These are phyloP conservation scores for Leucocoprinus leucothites DNA, from an alignment of 768 basidiomycete genomes.

Conservation along the genomic window DNA sequence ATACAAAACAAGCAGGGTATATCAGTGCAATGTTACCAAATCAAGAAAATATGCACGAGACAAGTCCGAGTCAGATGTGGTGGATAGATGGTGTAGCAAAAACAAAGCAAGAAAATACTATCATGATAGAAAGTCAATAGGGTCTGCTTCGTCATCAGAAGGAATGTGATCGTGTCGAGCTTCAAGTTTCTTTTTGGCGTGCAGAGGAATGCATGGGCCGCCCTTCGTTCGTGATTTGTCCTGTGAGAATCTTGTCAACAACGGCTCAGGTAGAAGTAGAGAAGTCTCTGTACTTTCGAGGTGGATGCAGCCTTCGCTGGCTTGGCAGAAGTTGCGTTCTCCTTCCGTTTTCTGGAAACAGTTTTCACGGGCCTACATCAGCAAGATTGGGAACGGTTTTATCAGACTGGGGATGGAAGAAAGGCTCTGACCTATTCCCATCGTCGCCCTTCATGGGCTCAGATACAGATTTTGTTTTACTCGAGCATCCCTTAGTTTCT, in stretches of 20 bases:
- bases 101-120: not conserved
- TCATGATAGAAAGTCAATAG: constrained; percentile 45
- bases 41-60: not conserved
- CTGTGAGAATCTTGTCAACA: not conserved
- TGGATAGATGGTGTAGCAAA: not conserved
- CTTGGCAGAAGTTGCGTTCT: constrained; percentile 21
- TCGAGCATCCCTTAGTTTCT: not conserved
- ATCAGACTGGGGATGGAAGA: not conserved
- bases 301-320: not conserved
- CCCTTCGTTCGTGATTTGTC: not conserved
- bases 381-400: not conserved
- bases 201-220: not conserved
- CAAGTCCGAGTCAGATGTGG: not conserved
- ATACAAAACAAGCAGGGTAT: not conserved
- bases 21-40: not conserved
- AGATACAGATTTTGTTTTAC: not conserved
- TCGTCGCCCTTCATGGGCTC: constrained; percentile 18
- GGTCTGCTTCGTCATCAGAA: constrained; percentile 38
- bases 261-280: not conserved
- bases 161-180: not conserved
- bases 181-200: not conserved
- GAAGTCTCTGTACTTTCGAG: constrained; percentile 3
- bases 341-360: constrained; percentile 30
- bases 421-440: constrained; percentile 9
- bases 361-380: constrained; percentile 2